phyloP scores from a whole-genome alignment of 2,329 filamentous ascomycete species.

The Hawksworthiomyces lignivorus region DNA sequence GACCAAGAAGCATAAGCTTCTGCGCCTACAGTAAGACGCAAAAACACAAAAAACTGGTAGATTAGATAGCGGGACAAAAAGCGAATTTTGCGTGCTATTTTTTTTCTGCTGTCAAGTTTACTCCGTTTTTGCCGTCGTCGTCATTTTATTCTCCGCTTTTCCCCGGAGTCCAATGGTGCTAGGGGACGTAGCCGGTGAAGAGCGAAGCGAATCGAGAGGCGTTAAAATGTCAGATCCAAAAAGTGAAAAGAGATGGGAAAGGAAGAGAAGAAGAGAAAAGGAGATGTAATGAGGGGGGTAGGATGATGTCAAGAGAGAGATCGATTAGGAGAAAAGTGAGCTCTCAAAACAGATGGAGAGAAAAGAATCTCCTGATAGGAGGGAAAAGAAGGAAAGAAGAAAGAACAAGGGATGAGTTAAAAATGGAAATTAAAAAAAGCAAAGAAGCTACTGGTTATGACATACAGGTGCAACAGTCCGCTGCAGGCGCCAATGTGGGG shows the following conservation, averaged over 20 bases:
- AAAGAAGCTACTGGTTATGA: too few species aligned
- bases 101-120: too few species aligned
- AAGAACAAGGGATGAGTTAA: background rate
- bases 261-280: background rate
- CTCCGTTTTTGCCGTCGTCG: too few species aligned
- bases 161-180: conserved; percentile 7
- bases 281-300: background rate
- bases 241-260: background rate
- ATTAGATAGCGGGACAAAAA: too few species aligned
- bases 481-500: background rate
- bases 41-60: too few species aligned
- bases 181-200: background rate
- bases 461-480: background rate
- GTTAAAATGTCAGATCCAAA: background rate
- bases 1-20: too few species aligned
- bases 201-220: background rate
- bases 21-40: too few species aligned
- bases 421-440: background rate
- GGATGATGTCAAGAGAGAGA: too few species aligned
- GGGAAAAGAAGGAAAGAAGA: background rate
- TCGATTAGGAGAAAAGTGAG: background rate
- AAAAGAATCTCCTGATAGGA: background rate
- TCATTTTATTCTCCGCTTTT: conserved; percentile 7
- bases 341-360: too few species aligned
- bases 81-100: too few species aligned